Base-by-base conservation (phyloP, 2,329 filamentous ascomycete species). In the Verticillium albo-atrum region DNA sequence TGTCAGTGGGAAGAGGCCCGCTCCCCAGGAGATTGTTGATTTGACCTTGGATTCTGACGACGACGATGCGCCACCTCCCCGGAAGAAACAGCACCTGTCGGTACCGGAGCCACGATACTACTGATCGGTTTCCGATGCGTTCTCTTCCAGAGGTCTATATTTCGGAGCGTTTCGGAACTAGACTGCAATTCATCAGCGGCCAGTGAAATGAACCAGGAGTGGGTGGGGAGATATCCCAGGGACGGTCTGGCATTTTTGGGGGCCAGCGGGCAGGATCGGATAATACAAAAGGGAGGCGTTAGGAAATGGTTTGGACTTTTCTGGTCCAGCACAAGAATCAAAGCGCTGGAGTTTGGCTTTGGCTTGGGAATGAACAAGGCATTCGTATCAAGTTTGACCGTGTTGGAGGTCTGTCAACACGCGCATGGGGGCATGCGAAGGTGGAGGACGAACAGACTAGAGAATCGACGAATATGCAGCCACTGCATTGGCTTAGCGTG, bases 1-100 rank as follows among this genome's bases (percentile, higher is more conserved):
- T 25, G 73, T 65, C 34, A 77, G 77, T 62, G 70, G 68, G 58
- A 85, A 86, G 68, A 77, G 83, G 25, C 75, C 78, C 1, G 73
- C 75, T 3, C 73, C 81, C 5, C 78, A 82, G 52, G 79, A 87
- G 2, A 86, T 60, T 17, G 62, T 87, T 62, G 85, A 87, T 65
- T 71, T 88, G 62, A 87, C 84, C 1, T 69, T 84, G 6, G 84
- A 81, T 54, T 76, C 77, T 56, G 83, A 84, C 52, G 82, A 84
- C 57, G 76, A 79, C 58, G 80, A 83, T 42, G 79, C 80, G 20
- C 76, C 78, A 54, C 73, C 77, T 4, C 68, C 74, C 3, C 73
- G 72, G 5, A 86, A 86, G 71, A 76, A 82, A 55, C 78, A 79
- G 61, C 73, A 74, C 47, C 20, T 63, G 34, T 57, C 62, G n/a